These are phyloP conservation scores for Saccharomycopsis amapae DNA, from an alignment of 805 yeast species.

Conservation along the genomic window DNA sequence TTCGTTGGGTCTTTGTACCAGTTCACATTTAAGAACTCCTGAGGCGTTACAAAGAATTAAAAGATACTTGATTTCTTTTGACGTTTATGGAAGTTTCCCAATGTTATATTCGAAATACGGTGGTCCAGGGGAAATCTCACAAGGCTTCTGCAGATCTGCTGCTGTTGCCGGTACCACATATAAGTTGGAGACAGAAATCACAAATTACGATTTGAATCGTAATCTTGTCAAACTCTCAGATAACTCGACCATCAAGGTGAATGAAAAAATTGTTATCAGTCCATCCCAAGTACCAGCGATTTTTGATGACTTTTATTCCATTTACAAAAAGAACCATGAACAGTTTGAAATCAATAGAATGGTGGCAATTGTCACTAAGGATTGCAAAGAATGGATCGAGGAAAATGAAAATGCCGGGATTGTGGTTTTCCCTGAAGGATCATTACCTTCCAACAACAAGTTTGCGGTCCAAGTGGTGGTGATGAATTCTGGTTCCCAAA, in stretches of 20 bases:
- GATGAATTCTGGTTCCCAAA: conserved; percentile 81
- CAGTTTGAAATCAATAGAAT: conserved; percentile 61
- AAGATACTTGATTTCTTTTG: conserved; percentile 76
- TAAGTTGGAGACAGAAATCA: conserved; percentile 64
- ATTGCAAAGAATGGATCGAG: conserved; percentile 87
- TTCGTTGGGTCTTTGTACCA: conserved; percentile 75
- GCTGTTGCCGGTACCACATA: conserved; percentile 97
- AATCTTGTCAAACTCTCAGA: conserved; percentile 69
- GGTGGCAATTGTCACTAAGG: conserved; percentile 75
- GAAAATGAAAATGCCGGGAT: conserved; percentile 79
- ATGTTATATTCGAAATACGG: conserved; percentile 89
- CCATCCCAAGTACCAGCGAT: conserved; percentile 54
- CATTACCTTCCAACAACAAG: conserved; percentile 57
- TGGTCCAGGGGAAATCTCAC: conserved; percentile 92
- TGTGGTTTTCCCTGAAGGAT: conserved; percentile 86
- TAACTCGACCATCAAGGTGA: conserved; percentile 64
- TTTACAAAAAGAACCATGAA: conserved; percentile 27
- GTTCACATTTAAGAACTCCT: conserved; percentile 53
- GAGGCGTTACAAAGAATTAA: conserved; percentile 76
- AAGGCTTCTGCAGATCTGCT: conserved; percentile 95
- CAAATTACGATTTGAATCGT: conserved; percentile 55
- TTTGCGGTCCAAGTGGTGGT: conserved; percentile 81
- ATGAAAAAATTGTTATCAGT: conserved; percentile 72
- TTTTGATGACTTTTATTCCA: conserved; percentile 32
- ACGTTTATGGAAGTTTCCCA: conserved; percentile 92